A percentile compares a stretch with the other conserved stretches of the same genome.
These are phyloP conservation scores for Fusarium paranaense DNA, from an alignment of 2,329 filamentous ascomycete species.

Conservation along the genomic window DNA sequence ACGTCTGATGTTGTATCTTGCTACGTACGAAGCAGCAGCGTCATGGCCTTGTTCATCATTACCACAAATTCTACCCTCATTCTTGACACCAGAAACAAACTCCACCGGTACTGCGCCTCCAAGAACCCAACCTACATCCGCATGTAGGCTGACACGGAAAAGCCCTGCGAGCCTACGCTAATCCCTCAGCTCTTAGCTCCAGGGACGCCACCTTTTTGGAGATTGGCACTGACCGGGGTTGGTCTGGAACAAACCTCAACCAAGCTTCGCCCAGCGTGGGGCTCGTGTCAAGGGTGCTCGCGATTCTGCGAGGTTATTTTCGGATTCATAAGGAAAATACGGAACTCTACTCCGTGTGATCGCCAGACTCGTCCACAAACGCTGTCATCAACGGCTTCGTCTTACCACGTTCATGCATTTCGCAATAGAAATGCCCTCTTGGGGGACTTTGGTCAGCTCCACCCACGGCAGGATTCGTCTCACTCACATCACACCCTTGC, in stretches of 20 bases:
- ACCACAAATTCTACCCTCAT: neutral
- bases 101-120: neutral
- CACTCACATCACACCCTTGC: neutral
- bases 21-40: neutral
- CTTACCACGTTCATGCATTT: neutral
- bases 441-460: neutral
- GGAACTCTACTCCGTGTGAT: neutral
- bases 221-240: conserved; percentile 32
- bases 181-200: conserved; percentile 22
- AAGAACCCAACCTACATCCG: neutral
- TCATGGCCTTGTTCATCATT: neutral
- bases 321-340: conserved; percentile 1
- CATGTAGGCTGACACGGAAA: conserved; percentile 20
- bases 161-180: conserved; percentile 25
- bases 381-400: neutral
- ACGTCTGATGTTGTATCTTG: neutral
- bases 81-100: neutral
- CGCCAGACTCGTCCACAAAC: neutral
- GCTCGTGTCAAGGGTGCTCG: conserved; percentile 22
- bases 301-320: conserved; percentile 27
- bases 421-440: neutral
- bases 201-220: conserved; percentile 22
- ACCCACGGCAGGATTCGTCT: neutral
- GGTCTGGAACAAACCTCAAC: conserved; percentile 37
- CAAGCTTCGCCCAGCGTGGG: conserved; percentile 43